These are phyloP conservation scores for Metarhizium guizhouense DNA, from an alignment of 2,329 filamentous ascomycete genomes.

Conservation along the genomic window DNA sequence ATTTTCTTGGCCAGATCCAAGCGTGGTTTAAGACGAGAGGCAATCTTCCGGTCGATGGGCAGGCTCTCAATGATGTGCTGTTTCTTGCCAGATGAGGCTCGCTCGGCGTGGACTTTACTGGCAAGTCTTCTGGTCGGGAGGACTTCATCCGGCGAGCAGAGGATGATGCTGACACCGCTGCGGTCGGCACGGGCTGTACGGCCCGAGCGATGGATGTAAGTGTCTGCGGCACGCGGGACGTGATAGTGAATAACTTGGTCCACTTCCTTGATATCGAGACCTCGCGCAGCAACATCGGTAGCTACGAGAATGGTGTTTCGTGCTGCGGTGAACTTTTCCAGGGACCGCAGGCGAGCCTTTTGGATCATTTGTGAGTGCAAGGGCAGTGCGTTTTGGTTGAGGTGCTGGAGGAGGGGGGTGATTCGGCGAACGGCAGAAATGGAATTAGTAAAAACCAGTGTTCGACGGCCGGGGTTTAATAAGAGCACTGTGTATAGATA, in stretches of 20 bases:
- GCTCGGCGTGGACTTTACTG: slow-evolving; percentile 71
- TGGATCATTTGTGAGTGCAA: slow-evolving; percentile 94
- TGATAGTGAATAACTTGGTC: slow-evolving; percentile 94
- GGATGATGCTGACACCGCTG: slow-evolving; percentile 71
- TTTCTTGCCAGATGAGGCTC: slow-evolving; percentile 33
- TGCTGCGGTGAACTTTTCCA: slow-evolving; percentile 75
- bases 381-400: slow-evolving; percentile 66
- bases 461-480: slow-evolving; percentile 70
- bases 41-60: slow-evolving; percentile 73
- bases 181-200: slow-evolving; percentile 80
- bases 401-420: slow-evolving; percentile 72
- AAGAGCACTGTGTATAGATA: slow-evolving; percentile 85
- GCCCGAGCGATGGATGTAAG: slow-evolving; percentile 91
- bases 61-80: slow-evolving; percentile 68
- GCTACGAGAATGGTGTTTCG: slow-evolving; percentile 69
- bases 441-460: slow-evolving; percentile 90
- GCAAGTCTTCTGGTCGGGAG: slow-evolving; percentile 74
- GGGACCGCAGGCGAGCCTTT: slow-evolving; percentile 84
- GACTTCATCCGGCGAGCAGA: slow-evolving; percentile 89
- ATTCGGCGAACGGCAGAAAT: slow-evolving; percentile 86
- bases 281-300: slow-evolving; percentile 87
- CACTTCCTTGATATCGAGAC: slow-evolving; percentile 85
- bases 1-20: slow-evolving; percentile 78
- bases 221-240: slow-evolving; percentile 81
- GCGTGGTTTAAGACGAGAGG: slow-evolving; percentile 66